Evolutionary conservation across 1,284 basidiomycete species (phyloP), one percentile per base, ranked within the genome.

Genomic region (Apiotrichum sp.): DNA sequence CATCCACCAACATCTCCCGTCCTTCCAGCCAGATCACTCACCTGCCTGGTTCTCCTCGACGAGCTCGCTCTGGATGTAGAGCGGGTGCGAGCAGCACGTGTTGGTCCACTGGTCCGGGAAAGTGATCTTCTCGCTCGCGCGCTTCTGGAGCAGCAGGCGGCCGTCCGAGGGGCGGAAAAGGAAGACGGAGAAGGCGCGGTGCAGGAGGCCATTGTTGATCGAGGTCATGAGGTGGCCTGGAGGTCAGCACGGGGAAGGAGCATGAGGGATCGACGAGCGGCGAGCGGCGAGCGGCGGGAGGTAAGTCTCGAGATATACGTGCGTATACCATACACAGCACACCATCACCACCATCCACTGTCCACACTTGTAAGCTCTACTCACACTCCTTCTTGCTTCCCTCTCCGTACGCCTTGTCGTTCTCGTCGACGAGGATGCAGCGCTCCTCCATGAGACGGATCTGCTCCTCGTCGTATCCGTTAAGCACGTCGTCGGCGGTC

Each of bases 51-150:
- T 82, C 68, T 81, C 73, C 65, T 84, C 80, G 59, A 86, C 85
- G 63, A 93, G 88, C 78, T 98, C 96, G 63, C 89, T 86, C 61
- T 75, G 75, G 64, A 80, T 79, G 44, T 78, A 78, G 53, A 99
- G 80, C 14, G 96, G 96, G 71, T 98, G 96, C 35, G 91, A 96
- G 79, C 96, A 98, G 76, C 96, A 99, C 4, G 96, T 98, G 78
- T 99, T 99, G 42, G 96, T 99, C 96, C 96, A 99, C 91, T 98
- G 93, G 72, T 90, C 85, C 2, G 96, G 96, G 80, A 99, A 99
- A 2, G 96, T 99, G 72, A 99, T 99, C 81, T 99, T 99, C 80
- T 98, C 93, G 32, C 85, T 81, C 9, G 96, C 96, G 45, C 96
- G 83, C 73, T 92, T 89, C 76, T 99, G 96, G 40, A 99, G 82